Evolutionary conservation across 2,329 filamentous ascomycete species (phyloP).

Genomic region (Neofusicoccum sp.): DNA sequence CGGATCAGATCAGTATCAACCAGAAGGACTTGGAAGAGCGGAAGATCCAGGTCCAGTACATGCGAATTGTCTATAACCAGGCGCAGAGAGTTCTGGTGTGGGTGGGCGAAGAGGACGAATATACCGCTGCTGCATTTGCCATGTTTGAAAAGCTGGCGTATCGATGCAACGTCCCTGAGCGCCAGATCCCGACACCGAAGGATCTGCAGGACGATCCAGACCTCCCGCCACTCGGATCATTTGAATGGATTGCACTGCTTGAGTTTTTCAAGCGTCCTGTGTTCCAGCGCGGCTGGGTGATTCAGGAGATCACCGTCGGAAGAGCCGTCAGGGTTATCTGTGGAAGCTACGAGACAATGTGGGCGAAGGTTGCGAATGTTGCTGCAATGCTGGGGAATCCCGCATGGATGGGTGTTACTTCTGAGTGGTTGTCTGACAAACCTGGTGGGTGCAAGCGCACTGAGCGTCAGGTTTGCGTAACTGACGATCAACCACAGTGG

Average conservation of each 20-base stretch:
- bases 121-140: constrained; percentile 6
- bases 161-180: neutral
- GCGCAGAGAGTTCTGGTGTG: constrained; percentile 13
- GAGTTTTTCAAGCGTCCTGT: constrained; percentile 16
- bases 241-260: constrained; percentile 8
- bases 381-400: constrained; percentile 20
- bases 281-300: constrained; percentile 20
- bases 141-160: constrained; percentile 2
- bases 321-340: constrained; percentile 18
- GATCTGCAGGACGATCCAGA: neutral
- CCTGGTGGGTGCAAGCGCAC: no score
- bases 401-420: constrained; percentile 16
- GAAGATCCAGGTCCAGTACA: constrained; percentile 11
- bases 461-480: no score
- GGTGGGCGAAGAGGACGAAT: constrained; percentile 11
- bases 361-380: constrained; percentile 14
- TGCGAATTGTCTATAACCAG: constrained; percentile 11
- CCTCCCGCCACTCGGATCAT: neutral
- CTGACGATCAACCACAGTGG: no score
- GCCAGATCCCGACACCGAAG: neutral
- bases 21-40: constrained; percentile 15
- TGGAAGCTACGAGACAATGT: constrained; percentile 18
- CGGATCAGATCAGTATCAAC: constrained; percentile 18
- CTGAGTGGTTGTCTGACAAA: constrained; percentile 6
- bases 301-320: constrained; percentile 20